phyloP scores from a whole-genome alignment of 768 basidiomycete genomes.

The Suillus cothurnatus region DNA sequence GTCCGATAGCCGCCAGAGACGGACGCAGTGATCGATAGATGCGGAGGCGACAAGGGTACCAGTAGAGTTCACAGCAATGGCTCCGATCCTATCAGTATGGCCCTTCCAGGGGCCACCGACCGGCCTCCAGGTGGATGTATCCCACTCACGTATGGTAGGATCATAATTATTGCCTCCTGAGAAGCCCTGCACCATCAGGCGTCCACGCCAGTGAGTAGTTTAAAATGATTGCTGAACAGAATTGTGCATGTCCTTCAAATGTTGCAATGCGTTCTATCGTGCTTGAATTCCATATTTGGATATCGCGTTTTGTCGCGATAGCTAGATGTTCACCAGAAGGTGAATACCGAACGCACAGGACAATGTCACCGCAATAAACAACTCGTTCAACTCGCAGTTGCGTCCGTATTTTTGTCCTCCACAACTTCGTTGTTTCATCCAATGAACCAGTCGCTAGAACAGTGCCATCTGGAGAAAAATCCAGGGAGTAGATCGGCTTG shows the following conservation, averaged over 20 bases:
- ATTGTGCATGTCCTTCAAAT: neutral
- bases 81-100: conserved; percentile 31
- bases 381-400: neutral
- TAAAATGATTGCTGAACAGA: neutral
- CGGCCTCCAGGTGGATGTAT: conserved; percentile 31
- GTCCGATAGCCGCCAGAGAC: neutral
- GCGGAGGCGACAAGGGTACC: conserved; percentile 33
- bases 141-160: conserved; percentile 34
- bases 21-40: neutral
- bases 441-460: neutral
- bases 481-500: neutral
- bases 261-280: neutral
- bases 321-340: neutral
- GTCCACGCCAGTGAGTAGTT: conserved; percentile 25
- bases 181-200: conserved; percentile 27
- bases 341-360: neutral
- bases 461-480: neutral
- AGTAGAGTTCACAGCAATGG: conserved; percentile 34
- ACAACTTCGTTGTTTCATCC: neutral
- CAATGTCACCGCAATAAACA: neutral
- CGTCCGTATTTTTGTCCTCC: neutral
- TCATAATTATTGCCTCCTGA: conserved; percentile 26
- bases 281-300: neutral
- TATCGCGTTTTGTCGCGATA: neutral
- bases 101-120: conserved; percentile 33